These are phyloP conservation scores for Xylaria sp. DNA, from an alignment of 2,329 filamentous ascomycete species.

Conservation along the genomic window DNA sequence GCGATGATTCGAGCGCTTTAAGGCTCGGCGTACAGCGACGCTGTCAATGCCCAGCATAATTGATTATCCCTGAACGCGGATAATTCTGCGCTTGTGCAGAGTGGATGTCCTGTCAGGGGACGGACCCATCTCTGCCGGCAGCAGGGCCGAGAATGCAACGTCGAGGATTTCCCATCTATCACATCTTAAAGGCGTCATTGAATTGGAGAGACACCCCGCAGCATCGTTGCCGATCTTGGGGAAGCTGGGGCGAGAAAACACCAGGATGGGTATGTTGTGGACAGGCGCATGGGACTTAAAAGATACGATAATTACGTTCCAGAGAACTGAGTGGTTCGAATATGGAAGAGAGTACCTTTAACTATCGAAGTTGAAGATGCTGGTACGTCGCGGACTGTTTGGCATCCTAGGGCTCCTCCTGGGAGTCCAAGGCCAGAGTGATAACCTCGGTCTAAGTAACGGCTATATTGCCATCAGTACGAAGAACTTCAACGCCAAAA, in stretches of 20 bases:
- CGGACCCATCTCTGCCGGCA: constrained; percentile 15
- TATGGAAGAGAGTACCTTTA: constrained; percentile 10
- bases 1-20: constrained; percentile 25
- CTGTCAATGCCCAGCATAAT: background rate
- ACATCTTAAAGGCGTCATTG: constrained; percentile 16
- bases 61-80: constrained; percentile 8
- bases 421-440: constrained; percentile 42
- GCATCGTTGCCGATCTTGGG: constrained; percentile 23
- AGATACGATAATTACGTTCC: constrained; percentile 5
- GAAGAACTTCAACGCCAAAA: constrained; percentile 55
- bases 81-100: constrained; percentile 4
- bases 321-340: background rate
- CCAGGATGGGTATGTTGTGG: background rate
- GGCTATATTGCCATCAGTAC: constrained; percentile 56
- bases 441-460: constrained; percentile 54
- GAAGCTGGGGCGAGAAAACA: constrained; percentile 19
- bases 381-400: constrained; percentile 21
- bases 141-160: constrained; percentile 31
- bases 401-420: constrained; percentile 36
- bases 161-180: constrained; percentile 39
- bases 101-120: constrained; percentile 24
- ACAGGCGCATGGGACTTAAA: constrained; percentile 22
- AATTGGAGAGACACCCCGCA: constrained; percentile 28
- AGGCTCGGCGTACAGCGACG: constrained; percentile 5
- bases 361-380: constrained; percentile 23